phyloP scores from a whole-genome alignment of 495 filamentous ascomycete species.

The Aspergillus avenaceus region DNA sequence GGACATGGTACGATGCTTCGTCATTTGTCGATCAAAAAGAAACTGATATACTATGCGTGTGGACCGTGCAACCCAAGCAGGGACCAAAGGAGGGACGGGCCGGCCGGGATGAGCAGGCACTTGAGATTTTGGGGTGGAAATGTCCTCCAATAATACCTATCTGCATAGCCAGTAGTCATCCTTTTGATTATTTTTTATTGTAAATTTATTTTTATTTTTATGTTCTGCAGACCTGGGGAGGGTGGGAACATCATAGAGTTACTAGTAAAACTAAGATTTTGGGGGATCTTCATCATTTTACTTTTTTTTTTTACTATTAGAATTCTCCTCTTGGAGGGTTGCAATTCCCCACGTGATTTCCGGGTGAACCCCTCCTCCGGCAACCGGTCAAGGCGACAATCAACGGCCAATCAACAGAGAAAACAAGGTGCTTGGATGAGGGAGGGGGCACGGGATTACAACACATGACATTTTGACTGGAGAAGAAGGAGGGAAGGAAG shows the following conservation, averaged over 20 bases:
- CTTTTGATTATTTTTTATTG: background rate
- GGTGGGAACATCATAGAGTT: background rate
- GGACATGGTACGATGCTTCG: background rate
- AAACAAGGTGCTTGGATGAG: conserved; percentile 13
- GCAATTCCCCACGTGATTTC: conserved; percentile 22
- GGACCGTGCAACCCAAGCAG: conserved; percentile 6
- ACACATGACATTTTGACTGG: conserved; percentile 35
- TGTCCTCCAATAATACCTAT: conserved; percentile 2
- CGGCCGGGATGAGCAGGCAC: conserved; percentile 14
- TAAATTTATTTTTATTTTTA: too few species aligned
- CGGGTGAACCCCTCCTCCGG: conserved; percentile 23
- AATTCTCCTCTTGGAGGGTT: conserved; percentile 12
- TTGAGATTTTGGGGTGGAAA: background rate
- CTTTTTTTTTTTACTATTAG: too few species aligned
- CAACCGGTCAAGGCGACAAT: conserved; percentile 11
- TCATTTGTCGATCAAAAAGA: background rate
- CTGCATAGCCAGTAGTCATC: background rate
- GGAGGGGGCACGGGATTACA: conserved; percentile 42
- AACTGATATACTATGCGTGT: background rate
- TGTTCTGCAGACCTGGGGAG: conserved; percentile 1
- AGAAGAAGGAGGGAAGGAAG: conserved; percentile 13
- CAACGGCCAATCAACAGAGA: conserved; percentile 29
- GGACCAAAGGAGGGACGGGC: conserved; percentile 13
- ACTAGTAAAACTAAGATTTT: background rate
- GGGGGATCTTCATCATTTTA: background rate